Base-by-base conservation (phyloP, 2,329 filamentous ascomycete genomes). In the Stagonosporopsis tanaceti region DNA sequence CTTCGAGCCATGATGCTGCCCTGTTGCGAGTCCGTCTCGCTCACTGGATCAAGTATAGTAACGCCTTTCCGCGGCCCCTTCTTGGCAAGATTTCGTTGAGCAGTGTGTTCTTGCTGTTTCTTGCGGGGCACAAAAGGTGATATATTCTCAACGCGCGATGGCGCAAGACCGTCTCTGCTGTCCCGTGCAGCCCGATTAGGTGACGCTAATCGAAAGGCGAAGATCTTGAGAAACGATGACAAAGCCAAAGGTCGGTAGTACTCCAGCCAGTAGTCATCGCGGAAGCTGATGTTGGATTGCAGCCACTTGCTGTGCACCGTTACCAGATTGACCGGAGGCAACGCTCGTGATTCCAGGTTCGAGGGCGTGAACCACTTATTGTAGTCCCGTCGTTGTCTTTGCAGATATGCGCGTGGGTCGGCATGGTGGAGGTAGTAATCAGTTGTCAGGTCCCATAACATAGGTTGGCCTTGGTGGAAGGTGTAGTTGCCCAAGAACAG, bases 361-460 rank as follows among this genome's bases (percentile, higher is more conserved):
- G 85, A 82, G 0, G 91, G 89, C 0, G 88, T 95, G 74, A 87
- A 98, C 95, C 95, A 99, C 53, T 90, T 82, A 61, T 95, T 94
- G 74, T 99, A 99, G 71, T 91, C 86, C 30, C 88, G 84, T 15
- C 82, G 78, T 25, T 76, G 78, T 57, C 85, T 86, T 15, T 86
- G 80, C 2, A 88, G 84, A 86, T 90, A 94, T 4, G 83, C 82
- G 50, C 89, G 85, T 0, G 95, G 95, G 73, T 96, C 85, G 32
- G 89, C 87, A 69, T 99, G 94, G 70, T 99, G 95, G 6, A 99
- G 87, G 69, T 98, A 96, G 77, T 98, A 97, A 74, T 99, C 95
- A 3, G 93, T 97, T 2, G 90, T 84, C 7, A 99, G 83, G 72
- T 99, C 95, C 95, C 95, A 99, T 2, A 99, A 83, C 92, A 98